phyloP scores from a whole-genome alignment of 1,284 basidiomycete species.

The Papiliotrema nemorosa region DNA sequence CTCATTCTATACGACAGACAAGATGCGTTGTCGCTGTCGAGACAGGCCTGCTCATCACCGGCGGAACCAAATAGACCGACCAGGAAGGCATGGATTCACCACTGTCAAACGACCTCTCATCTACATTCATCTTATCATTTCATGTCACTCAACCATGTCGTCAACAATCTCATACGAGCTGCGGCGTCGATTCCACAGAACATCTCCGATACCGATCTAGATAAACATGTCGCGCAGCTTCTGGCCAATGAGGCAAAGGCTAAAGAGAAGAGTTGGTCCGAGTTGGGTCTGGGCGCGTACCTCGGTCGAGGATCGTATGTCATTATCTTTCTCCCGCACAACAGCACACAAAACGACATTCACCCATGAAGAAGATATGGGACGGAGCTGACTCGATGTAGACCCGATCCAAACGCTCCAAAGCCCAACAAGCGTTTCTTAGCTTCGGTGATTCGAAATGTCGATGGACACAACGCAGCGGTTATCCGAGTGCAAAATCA shows the following conservation, averaged over 20 bases:
- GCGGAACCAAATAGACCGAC: too few species aligned
- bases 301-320: conserved; percentile 54
- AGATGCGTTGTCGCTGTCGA: too few species aligned
- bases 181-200: conserved; percentile 62
- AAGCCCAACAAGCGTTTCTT: conserved; percentile 89
- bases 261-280: conserved; percentile 62
- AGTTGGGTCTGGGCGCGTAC: conserved; percentile 44
- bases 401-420: conserved; percentile 55
- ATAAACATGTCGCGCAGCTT: conserved; percentile 80
- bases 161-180: conserved; percentile 76
- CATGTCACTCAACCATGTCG: conserved; percentile 67
- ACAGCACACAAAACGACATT: background rate
- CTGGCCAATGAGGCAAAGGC: conserved; percentile 85
- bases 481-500: conserved; percentile 71
- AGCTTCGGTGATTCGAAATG: conserved; percentile 77
- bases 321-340: background rate
- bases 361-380: background rate
- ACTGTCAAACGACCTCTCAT: too few species aligned
- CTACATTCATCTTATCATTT: background rate
- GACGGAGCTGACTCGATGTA: conserved; percentile 11
- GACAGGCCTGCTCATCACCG: too few species aligned
- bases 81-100: too few species aligned
- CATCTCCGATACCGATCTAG: conserved; percentile 77
- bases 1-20: too few species aligned
- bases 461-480: conserved; percentile 86